Percentiles rank a stretch among this genome's conserved stretches.
These are phyloP conservation scores for Bruguiera hainesii DNA, from an alignment of 441 rosid species.

Conservation along the genomic window DNA sequence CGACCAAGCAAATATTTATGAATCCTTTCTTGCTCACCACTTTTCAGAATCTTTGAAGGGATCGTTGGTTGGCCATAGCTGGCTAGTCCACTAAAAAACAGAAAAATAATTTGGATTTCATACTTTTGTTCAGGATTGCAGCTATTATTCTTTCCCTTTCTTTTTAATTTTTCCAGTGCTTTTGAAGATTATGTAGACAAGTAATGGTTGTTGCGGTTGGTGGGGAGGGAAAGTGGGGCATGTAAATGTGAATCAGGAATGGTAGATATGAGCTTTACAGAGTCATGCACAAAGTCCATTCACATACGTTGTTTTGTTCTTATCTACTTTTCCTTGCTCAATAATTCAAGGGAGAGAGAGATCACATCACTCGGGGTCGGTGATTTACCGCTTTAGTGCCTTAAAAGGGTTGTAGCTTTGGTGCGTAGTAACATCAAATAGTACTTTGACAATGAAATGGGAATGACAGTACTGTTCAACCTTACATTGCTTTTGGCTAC, in stretches of 20 bases:
- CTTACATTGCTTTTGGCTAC: background rate
- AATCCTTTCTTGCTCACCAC: background rate
- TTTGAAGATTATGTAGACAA: conserved; percentile 20
- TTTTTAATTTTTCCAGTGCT: background rate
- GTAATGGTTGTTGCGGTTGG: conserved; percentile 14
- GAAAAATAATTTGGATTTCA: conserved; percentile 20
- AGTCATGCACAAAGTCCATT: background rate
- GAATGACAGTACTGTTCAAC: background rate
- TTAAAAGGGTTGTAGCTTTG: conserved; percentile 28
- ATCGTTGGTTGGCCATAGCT: conserved; percentile 18
- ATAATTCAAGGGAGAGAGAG: conserved; percentile 23
- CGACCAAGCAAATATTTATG: background rate
- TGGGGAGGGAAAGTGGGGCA: background rate
- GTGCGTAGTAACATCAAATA: conserved; percentile 24
- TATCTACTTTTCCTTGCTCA: conserved; percentile 12
- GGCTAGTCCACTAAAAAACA: conserved; percentile 34
- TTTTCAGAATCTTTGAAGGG: conserved; percentile 24
- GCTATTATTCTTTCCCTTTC: background rate
- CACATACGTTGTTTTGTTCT: background rate
- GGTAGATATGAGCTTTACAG: conserved; percentile 5
- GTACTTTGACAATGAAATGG: background rate
- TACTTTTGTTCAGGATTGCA: conserved; percentile 7
- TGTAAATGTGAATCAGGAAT: conserved; percentile 16
- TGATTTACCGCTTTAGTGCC: conserved; percentile 22
- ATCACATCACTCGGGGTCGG: conserved; percentile 26